A percentile compares a stretch with the other conserved stretches of the same genome.
Conservation (phyloP, 208 protist species). For the Lotmaria passim region DNA sequence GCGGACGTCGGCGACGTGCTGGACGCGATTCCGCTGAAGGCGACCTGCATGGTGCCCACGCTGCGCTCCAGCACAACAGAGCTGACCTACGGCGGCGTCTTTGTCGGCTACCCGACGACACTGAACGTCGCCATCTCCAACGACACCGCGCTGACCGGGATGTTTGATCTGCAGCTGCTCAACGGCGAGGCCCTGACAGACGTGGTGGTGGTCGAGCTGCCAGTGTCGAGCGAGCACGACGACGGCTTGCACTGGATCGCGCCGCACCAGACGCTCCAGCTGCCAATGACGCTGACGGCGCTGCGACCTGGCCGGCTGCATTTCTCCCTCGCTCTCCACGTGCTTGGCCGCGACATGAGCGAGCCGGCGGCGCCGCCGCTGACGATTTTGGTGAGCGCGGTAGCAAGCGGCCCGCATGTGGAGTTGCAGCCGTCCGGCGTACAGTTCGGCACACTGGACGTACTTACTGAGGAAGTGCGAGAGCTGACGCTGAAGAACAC, state of each 20-base stretch:
- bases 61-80: slow-evolving; percentile 65
- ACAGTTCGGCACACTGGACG: slow-evolving; percentile 72
- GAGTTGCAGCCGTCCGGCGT: slow-evolving; percentile 54
- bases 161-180: slow-evolving; percentile 90
- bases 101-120: slow-evolving; percentile 90
- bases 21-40: slow-evolving; percentile 85
- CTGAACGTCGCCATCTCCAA: slow-evolving; percentile 91
- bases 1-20: slow-evolving; percentile 91
- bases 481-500: slow-evolving; percentile 78
- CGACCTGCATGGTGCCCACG: slow-evolving; percentile 83
- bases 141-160: slow-evolving; percentile 88
- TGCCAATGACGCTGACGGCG: slow-evolving; percentile 82
- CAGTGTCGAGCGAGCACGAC: slow-evolving; percentile 31
- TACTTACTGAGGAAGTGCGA: slow-evolving; percentile 56
- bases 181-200: slow-evolving; percentile 46
- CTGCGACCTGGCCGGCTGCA: slow-evolving; percentile 77
- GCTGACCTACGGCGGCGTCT: slow-evolving; percentile 92
- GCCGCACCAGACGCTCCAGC: slow-evolving; percentile 50
- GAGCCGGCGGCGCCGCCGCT: slow-evolving; percentile 32
- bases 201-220: slow-evolving; percentile 31
- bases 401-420: slow-evolving; percentile 78
- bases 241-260: slow-evolving; percentile 32
- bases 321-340: slow-evolving; percentile 80
- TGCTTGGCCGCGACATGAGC: slow-evolving; percentile 64
- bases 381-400: slow-evolving; percentile 71